Percentiles rank a stretch among this genome's conserved stretches.
These are phyloP conservation scores for Pyrenula massariospora DNA, from an alignment of 495 filamentous ascomycete species.

Conservation along the genomic window DNA sequence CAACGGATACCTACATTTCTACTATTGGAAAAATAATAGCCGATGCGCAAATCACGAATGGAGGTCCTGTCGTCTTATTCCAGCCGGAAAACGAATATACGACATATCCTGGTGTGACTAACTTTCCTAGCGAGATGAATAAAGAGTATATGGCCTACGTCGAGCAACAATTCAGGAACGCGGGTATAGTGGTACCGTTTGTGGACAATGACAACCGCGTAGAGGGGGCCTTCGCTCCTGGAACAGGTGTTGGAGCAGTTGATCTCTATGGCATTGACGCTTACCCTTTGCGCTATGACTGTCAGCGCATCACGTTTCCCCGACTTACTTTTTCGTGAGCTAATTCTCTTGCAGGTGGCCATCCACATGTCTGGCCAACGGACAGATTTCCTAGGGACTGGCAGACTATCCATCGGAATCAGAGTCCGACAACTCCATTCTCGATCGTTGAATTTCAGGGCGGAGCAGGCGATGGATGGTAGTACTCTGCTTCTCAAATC, in stretches of 20 bases:
- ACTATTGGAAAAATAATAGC: constrained; percentile 36
- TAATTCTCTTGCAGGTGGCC: constrained; percentile 33
- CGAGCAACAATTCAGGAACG: constrained; percentile 31
- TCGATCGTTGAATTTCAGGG: constrained; percentile 57
- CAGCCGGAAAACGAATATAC: constrained; percentile 53
- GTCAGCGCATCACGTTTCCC: not conserved
- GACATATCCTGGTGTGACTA: constrained; percentile 5
- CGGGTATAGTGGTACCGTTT: constrained; percentile 42
- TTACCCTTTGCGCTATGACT: constrained; percentile 34
- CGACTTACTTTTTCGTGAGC: not conserved
- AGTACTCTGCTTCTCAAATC: not conserved
- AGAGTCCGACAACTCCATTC: constrained; percentile 34
- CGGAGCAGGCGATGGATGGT: constrained; percentile 53
- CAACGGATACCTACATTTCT: constrained; percentile 44
- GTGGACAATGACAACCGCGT: constrained; percentile 34
- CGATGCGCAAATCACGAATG: constrained; percentile 42
- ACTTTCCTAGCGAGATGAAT: constrained; percentile 33
- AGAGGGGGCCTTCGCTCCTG: not conserved
- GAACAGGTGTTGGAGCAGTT: constrained; percentile 36
- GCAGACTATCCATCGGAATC: constrained; percentile 35
- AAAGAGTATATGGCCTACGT: constrained; percentile 46
- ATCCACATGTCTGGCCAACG: constrained; percentile 43
- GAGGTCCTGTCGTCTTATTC: constrained; percentile 40
- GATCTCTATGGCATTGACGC: constrained; percentile 45
- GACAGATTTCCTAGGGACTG: constrained; percentile 38